Evolutionary conservation across 2,329 filamentous ascomycete species (phyloP).

Genomic region (Eutypella sp.): DNA sequence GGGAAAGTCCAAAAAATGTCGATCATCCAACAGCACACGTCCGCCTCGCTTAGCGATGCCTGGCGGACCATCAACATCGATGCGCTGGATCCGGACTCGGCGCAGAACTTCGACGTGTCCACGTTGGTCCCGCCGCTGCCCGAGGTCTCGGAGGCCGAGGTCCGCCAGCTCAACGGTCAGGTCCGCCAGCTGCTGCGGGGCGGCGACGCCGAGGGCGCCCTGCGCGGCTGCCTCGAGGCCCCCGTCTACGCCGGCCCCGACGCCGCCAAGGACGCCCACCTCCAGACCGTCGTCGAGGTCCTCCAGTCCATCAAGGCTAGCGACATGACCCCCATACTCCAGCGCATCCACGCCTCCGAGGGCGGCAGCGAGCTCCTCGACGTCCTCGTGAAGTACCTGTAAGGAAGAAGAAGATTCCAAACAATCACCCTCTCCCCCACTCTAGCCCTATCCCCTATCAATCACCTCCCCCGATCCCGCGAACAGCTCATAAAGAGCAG

Average conservation of each 20-base stretch:
- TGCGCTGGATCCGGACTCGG: conserved; percentile 81
- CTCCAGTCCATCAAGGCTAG: conserved; percentile 93
- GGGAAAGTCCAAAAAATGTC: conserved; percentile 42
- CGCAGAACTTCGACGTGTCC: conserved; percentile 83
- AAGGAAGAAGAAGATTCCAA: conserved; percentile 25
- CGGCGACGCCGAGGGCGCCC: conserved; percentile 80
- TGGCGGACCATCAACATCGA: conserved; percentile 95
- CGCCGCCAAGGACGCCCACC: conserved; percentile 68
- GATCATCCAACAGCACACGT: conserved; percentile 61
- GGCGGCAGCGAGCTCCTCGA: conserved; percentile 83
- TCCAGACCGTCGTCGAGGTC: conserved; percentile 86
- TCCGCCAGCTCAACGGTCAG: conserved; percentile 72
- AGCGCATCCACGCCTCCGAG: conserved; percentile 70
- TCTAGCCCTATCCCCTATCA: not conserved
- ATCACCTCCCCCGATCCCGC: not conserved
- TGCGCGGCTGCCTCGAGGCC: conserved; percentile 78
- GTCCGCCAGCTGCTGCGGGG: conserved; percentile 82
- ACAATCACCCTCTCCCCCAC: no score
- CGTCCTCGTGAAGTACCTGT: conserved; percentile 97
- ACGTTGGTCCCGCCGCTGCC: conserved; percentile 74
- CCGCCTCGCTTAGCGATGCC: conserved; percentile 56
- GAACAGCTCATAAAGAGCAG: no score
- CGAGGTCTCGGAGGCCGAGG: conserved; percentile 71
- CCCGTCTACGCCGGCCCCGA: conserved; percentile 67
- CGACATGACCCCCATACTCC: conserved; percentile 87